Base-by-base conservation (phyloP, 495 filamentous ascomycete genomes). In the Aspergillus funiculosus region DNA sequence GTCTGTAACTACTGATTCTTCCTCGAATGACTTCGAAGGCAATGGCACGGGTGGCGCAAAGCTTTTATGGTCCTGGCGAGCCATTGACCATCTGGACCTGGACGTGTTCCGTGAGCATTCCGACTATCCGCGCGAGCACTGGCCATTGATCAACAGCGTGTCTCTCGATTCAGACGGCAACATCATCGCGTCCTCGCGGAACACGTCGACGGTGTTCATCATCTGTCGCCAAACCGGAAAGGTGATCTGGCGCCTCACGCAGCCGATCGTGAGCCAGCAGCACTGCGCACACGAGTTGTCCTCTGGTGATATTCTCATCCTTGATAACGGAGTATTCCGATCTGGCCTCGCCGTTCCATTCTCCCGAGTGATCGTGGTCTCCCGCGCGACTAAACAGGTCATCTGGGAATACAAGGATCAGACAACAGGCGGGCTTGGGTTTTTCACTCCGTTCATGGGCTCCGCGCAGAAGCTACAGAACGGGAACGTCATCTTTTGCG, bases 401-500 rank as follows among this genome's bases (percentile, higher is more conserved):
- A 58, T 63, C 10, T 75, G 71, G 71, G 60, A 75, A 43, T 75
- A 72, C 26, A 53, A 51, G 11, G 71, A 75, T 50, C 51, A 49
- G 0, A 59, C 59, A n/a, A 63, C 65, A n/a, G 63, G 61, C 9
- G 54, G 52, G 0, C 49, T 73, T 17, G 63, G 62, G 1, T 70
- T 75, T 46, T 72, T 75, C 51, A 72, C 68, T 3, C 69, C 69
- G 8, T 73, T 73, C 36, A 75, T 75, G 71, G 69, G 71, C n/a
- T 62, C 61, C 21, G 71, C 69, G 6, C 69, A 72, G 51, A 50
- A 57, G 17, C 41, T 73, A 17, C 21, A 6, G 4, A 65, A 62
- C 44, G 68, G 66, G 25, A 75, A 73, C 42, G 62, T 66, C 0
- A 32, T 75, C 25, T 27, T 75, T 8, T 71, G 64, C 13, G 71